These are phyloP conservation scores for Paramecium primaurelia DNA, from an alignment of 73 alveolate genomes.

Conservation along the genomic window DNA sequence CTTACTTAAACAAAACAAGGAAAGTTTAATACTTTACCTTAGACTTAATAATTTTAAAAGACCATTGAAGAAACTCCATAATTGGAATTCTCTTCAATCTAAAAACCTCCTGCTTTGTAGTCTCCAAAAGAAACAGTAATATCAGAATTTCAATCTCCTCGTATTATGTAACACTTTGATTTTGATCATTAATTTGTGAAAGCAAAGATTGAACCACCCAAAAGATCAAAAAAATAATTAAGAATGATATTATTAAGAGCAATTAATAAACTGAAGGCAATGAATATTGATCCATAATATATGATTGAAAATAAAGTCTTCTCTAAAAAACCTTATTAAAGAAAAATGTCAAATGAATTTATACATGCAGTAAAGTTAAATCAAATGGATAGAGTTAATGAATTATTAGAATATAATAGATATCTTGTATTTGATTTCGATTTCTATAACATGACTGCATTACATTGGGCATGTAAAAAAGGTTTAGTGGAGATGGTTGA, in stretches of 20 bases:
- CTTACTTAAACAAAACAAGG: background rate
- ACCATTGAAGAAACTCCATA: background rate
- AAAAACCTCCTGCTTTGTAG: background rate
- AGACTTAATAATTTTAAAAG: background rate
- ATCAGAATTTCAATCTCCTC: background rate
- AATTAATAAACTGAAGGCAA: background rate
- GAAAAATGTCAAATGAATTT: background rate
- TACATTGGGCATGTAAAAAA: constrained; percentile 50
- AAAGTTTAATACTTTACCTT: background rate
- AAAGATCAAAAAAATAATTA: background rate
- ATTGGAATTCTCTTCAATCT: background rate
- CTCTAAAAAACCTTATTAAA: constrained; percentile 33
- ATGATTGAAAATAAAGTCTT: constrained; percentile 24
- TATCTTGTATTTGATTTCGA: constrained; percentile 44
- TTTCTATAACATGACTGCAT: constrained; percentile 26
- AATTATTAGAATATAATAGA: background rate
- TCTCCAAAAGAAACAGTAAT: background rate
- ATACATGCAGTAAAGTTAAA: constrained; percentile 14
- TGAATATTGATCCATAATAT: constrained; percentile 22
- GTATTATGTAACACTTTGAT: background rate
- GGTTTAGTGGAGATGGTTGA: constrained; percentile 8
- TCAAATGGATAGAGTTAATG: background rate
- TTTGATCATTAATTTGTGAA: background rate
- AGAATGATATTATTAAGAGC: constrained; percentile 8
- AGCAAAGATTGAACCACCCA: background rate